A percentile compares a stretch with the other conserved stretches of the same genome.
These are phyloP conservation scores for Prinsepia uniflora DNA, from an alignment of 306 rosid genomes.

Conservation along the genomic window DNA sequence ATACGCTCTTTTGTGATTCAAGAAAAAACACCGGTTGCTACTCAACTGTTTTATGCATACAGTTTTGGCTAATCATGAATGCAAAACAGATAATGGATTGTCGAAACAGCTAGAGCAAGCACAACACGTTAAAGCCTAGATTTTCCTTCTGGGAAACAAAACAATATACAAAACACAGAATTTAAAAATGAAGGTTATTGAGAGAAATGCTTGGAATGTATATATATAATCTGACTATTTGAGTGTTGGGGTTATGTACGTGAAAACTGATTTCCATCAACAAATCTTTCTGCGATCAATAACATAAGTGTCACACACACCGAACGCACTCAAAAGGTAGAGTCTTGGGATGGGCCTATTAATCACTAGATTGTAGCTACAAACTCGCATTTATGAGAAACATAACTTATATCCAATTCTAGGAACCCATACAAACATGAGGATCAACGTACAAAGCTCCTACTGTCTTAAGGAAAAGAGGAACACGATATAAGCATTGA, in stretches of 20 bases:
- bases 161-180: too few relatives aligned
- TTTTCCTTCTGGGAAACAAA: too few relatives aligned
- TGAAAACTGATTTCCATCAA: conserved; percentile 97
- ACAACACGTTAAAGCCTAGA: too few relatives aligned
- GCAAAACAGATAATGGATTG: too few relatives aligned
- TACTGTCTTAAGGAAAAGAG: background rate
- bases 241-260: conserved; percentile 89
- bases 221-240: too few relatives aligned
- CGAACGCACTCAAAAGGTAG: conserved; percentile 8
- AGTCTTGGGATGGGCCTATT: background rate
- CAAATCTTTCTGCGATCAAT: conserved; percentile 81
- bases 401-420: background rate
- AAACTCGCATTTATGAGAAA: background rate
- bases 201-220: too few relatives aligned
- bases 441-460: background rate
- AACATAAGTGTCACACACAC: conserved; percentile 13
- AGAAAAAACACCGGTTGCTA: too few relatives aligned
- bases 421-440: background rate
- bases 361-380: background rate
- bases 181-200: too few relatives aligned
- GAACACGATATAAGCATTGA: conserved; percentile 8
- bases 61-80: too few relatives aligned
- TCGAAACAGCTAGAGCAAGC: too few relatives aligned
- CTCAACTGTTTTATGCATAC: too few relatives aligned
- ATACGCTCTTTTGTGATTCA: too few relatives aligned